Percentiles rank a stretch among this genome's conserved stretches.
Conservation (phyloP, 176 grass and related monocot species). For the Avena atlantica region DNA sequence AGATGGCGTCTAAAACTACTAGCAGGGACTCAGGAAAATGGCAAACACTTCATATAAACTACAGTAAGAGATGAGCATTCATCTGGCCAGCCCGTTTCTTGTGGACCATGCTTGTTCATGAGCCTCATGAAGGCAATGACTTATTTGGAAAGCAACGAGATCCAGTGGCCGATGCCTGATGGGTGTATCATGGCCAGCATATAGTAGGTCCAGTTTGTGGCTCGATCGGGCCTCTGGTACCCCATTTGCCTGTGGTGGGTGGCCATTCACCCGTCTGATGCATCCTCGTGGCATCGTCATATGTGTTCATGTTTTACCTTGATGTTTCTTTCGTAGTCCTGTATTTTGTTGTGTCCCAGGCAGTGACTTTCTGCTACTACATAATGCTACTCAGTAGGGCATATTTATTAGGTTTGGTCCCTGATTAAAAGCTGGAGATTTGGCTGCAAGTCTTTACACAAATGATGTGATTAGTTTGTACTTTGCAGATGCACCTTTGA, state of each 20-base stretch:
- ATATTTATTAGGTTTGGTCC: slow-evolving; percentile 35
- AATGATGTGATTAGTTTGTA: slow-evolving; percentile 50
- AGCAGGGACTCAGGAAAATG: slow-evolving; percentile 30
- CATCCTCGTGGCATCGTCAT: not conserved
- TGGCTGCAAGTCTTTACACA: slow-evolving; percentile 34
- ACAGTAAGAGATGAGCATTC: slow-evolving; percentile 38
- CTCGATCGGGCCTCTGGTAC: slow-evolving; percentile 35
- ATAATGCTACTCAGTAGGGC: slow-evolving; percentile 8
- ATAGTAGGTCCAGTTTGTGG: slow-evolving; percentile 47
- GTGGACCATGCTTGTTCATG: slow-evolving; percentile 51
- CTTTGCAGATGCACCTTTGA: slow-evolving; percentile 40
- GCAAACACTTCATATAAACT: slow-evolving; percentile 31
- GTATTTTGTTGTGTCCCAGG: slow-evolving; percentile 35
- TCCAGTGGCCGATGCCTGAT: slow-evolving; percentile 47
- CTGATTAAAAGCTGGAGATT: slow-evolving; percentile 19
- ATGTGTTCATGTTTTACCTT: slow-evolving; percentile 31
- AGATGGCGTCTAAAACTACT: slow-evolving; percentile 32
- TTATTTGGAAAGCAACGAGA: slow-evolving; percentile 59
- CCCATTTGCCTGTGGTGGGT: slow-evolving; percentile 21
- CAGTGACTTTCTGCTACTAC: slow-evolving; percentile 21
- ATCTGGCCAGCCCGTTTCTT: slow-evolving; percentile 42
- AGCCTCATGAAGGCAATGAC: slow-evolving; percentile 53
- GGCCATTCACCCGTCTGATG: slow-evolving; percentile 24
- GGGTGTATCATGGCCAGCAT: slow-evolving; percentile 59
- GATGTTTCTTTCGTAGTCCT: slow-evolving; percentile 29